Conservation (phyloP, 192 early-diverging fungal genomes). For the Podila minutissima region DNA sequence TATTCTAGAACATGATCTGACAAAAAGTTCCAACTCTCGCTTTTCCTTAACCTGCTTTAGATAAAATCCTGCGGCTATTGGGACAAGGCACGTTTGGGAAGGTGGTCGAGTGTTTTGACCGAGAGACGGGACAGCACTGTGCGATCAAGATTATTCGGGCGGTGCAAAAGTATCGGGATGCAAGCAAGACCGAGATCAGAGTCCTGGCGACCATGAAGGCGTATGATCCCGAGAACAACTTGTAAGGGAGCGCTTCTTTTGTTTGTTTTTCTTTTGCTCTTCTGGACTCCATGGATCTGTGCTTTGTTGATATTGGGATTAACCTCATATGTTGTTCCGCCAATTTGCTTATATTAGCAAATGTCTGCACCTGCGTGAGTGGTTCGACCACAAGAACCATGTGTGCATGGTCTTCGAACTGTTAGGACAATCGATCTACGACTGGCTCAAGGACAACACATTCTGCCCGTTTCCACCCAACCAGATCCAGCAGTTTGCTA, state of each 20-base stretch:
- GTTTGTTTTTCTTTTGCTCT: not conserved
- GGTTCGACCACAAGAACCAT: conserved; percentile 92
- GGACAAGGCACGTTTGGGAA: conserved; percentile 99
- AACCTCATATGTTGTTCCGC: not conserved
- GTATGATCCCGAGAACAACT: conserved; percentile 81
- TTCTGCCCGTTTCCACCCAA: conserved; percentile 88
- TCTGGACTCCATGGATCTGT: not conserved
- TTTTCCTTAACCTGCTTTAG: conserved; percentile 45
- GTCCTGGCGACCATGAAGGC: conserved; percentile 84
- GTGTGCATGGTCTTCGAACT: conserved; percentile 99
- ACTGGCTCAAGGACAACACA: conserved; percentile 93
- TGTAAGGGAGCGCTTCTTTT: conserved; percentile 58
- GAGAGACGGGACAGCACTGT: conserved; percentile 58
- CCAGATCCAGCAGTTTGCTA: conserved; percentile 88
- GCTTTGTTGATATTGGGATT: not conserved
- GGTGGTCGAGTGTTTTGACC: conserved; percentile 90
- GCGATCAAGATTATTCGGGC: conserved; percentile 97
- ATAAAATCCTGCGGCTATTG: conserved; percentile 83
- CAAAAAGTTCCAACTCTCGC: conserved; percentile 13
- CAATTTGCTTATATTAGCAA: conserved; percentile 58
- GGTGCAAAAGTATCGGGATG: conserved; percentile 94
- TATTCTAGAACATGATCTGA: conserved; percentile 4
- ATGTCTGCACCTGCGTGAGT: conserved; percentile 88
- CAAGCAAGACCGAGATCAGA: conserved; percentile 88
- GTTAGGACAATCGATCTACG: conserved; percentile 88